A percentile compares a stretch with the other conserved stretches of the same genome.
Evolutionary conservation across 208 protist genomes (phyloP).

Genomic region (Leptomonas seymouri): DNA sequence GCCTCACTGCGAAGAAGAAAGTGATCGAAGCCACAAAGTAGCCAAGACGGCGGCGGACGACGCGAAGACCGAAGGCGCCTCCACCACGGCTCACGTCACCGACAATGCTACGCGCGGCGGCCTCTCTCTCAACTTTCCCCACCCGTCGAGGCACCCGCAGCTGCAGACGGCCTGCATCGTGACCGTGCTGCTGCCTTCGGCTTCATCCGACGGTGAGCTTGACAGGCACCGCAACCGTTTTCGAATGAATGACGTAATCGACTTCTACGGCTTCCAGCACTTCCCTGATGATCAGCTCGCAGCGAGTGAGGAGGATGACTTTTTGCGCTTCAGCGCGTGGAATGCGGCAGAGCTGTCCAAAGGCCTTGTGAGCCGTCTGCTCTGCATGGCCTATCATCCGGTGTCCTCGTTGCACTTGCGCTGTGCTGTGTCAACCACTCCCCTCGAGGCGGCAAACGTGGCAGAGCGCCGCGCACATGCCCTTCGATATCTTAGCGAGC

Average conservation of each 20-base stretch:
- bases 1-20: background rate
- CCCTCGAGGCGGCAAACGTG: background rate
- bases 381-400: conserved; percentile 34
- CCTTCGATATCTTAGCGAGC: conserved; percentile 28
- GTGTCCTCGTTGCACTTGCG: conserved; percentile 12
- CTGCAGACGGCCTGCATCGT: conserved; percentile 36
- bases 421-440: background rate
- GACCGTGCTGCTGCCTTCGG: conserved; percentile 25
- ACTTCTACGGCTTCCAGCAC: conserved; percentile 78
- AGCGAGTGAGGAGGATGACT: conserved; percentile 39
- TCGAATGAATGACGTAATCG: conserved; percentile 66
- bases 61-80: background rate
- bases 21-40: conserved; percentile 1
- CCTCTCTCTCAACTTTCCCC: conserved; percentile 33
- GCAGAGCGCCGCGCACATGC: background rate
- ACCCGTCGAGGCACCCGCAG: conserved; percentile 14
- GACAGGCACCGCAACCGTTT: conserved; percentile 25
- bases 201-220: background rate
- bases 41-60: background rate
- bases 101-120: background rate
- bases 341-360: conserved; percentile 49
- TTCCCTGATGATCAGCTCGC: conserved; percentile 34
- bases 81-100: too few species aligned
- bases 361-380: conserved; percentile 53
- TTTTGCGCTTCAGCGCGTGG: conserved; percentile 58